phyloP scores from a whole-genome alignment of 164 flowering plant genomes.

The Protea cynaroides region DNA sequence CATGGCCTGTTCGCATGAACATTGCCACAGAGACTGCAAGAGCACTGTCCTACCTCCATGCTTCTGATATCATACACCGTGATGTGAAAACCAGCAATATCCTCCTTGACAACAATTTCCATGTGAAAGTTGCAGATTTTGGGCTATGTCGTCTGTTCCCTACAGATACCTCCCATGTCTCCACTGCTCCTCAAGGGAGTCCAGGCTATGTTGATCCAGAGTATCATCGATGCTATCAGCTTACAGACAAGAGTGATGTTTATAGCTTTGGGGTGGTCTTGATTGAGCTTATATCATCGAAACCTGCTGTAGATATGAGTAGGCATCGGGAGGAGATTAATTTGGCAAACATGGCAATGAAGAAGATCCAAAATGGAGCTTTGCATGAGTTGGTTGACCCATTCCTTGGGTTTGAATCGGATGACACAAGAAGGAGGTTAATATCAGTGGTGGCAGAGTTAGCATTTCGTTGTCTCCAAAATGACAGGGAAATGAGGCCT shows the following conservation, averaged over 20 bases:
- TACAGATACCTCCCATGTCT: background rate
- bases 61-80: background rate
- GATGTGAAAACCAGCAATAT: conserved; percentile 3
- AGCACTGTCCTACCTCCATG: background rate
- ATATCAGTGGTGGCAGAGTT: conserved; percentile 39
- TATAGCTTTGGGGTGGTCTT: conserved; percentile 66
- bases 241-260: conserved; percentile 58
- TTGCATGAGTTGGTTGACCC: conserved; percentile 42
- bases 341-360: conserved; percentile 41
- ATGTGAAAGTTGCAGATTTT: conserved; percentile 2
- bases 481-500: conserved; percentile 37
- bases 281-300: conserved; percentile 51
- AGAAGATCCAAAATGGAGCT: conserved; percentile 33
- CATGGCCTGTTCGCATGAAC: background rate
- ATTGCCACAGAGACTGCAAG: background rate
- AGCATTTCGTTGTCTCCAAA: conserved; percentile 51
- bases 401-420: conserved; percentile 32
- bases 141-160: background rate
- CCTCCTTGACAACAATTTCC: background rate
- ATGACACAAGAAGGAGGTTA: conserved; percentile 24
- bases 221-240: conserved; percentile 50
- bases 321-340: conserved; percentile 46
- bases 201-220: conserved; percentile 41
- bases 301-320: conserved; percentile 47
- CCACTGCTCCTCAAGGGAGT: conserved; percentile 1